A percentile compares a stretch with the other conserved stretches of the same genome.
phyloP scores from a whole-genome alignment of 2,329 filamentous ascomycete species.

The Plenodomus lindquistii region DNA sequence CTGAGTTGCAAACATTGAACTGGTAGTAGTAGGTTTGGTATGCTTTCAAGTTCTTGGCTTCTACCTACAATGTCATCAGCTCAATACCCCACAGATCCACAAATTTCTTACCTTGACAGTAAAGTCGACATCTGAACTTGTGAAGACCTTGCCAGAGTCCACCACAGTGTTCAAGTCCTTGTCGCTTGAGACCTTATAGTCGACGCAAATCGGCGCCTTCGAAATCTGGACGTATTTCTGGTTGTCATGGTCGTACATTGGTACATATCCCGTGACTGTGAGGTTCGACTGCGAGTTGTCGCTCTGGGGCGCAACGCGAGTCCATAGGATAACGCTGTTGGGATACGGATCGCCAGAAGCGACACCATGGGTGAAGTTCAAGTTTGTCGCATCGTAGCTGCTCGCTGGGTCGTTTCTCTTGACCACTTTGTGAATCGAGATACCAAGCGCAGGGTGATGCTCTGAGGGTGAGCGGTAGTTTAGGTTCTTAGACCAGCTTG shows the following conservation, averaged over 20 bases:
- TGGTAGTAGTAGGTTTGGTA: slow-evolving; percentile 72
- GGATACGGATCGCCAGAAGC: slow-evolving; percentile 53
- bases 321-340: slow-evolving; percentile 42
- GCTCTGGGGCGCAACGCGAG: slow-evolving; percentile 40
- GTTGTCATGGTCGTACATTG: slow-evolving; percentile 58
- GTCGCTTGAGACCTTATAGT: slow-evolving; percentile 63
- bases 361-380: slow-evolving; percentile 51
- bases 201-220: slow-evolving; percentile 67
- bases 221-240: slow-evolving; percentile 58
- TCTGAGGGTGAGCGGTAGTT: slow-evolving; percentile 71
- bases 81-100: not conserved
- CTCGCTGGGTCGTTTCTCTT: slow-evolving; percentile 51
- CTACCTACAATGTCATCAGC: slow-evolving; percentile 53
- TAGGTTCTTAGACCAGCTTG: slow-evolving; percentile 55
- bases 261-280: slow-evolving; percentile 61
- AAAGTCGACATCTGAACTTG: slow-evolving; percentile 74
- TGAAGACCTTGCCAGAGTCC: slow-evolving; percentile 65
- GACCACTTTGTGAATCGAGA: slow-evolving; percentile 65
- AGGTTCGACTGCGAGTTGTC: slow-evolving; percentile 49
- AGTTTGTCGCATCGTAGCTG: slow-evolving; percentile 21
- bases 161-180: slow-evolving; percentile 53
- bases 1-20: slow-evolving; percentile 68
- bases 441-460: slow-evolving; percentile 65
- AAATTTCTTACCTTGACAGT: slow-evolving; percentile 64
- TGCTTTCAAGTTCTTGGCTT: slow-evolving; percentile 64